Evolutionary conservation across 108 stramenopile species (phyloP).

Genomic region (Conticribra weissflogii): DNA sequence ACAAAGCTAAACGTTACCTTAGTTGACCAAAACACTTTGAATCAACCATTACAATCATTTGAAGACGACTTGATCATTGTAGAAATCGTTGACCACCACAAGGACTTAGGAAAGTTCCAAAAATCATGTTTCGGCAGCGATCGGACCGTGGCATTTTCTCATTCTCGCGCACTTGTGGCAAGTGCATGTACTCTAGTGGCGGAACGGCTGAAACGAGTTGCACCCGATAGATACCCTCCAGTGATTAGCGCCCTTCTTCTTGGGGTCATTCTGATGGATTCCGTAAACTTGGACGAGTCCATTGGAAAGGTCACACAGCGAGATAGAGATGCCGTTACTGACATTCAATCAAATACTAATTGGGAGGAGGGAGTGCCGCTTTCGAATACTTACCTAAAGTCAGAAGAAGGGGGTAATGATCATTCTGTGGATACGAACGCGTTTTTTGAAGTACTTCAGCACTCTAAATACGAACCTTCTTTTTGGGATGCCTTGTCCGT

Average conservation of each 20-base stretch:
- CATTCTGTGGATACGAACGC: constrained; percentile 32
- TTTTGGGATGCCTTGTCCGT: constrained; percentile 72
- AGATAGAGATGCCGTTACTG: constrained; percentile 61
- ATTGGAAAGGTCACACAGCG: constrained; percentile 76
- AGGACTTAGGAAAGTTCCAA: constrained; percentile 59
- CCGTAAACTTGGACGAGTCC: constrained; percentile 70
- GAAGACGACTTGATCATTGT: constrained; percentile 45
- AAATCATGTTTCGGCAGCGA: constrained; percentile 50
- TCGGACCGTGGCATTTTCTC: constrained; percentile 69
- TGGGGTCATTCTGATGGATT: constrained; percentile 83
- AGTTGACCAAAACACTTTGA: constrained; percentile 77
- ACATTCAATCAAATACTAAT: constrained; percentile 51
- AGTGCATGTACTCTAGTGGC: constrained; percentile 70
- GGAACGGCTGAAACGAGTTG: constrained; percentile 44
- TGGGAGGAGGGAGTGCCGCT: constrained; percentile 35
- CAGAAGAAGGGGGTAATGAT: background rate
- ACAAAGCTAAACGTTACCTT: constrained; percentile 52
- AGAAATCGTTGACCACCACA: constrained; percentile 85
- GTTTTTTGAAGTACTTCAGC: constrained; percentile 64
- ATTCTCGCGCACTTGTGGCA: constrained; percentile 54
- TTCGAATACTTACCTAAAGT: constrained; percentile 17
- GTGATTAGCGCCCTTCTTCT: constrained; percentile 61
- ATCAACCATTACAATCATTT: constrained; percentile 16
- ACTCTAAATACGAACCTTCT: constrained; percentile 65
- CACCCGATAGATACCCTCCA: constrained; percentile 20